Conservation (phyloP, 2,329 filamentous ascomycete species). For the Chrysosporium keratinophilum region DNA sequence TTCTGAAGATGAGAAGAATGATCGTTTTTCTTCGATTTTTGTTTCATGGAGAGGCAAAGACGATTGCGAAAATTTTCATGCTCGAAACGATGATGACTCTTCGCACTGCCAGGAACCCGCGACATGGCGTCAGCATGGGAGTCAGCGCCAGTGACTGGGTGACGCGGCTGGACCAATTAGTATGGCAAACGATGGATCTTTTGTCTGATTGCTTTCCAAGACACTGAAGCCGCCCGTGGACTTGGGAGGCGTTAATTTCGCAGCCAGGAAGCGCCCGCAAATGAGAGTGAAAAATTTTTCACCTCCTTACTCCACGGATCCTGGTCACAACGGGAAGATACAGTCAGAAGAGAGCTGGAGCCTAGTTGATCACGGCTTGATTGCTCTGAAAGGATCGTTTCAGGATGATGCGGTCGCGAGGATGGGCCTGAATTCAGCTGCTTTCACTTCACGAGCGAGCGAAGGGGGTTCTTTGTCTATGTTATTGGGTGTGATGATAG, state of each 20-base stretch:
- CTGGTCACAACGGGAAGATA: background rate
- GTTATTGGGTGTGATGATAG: background rate
- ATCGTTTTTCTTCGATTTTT: background rate
- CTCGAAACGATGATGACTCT: background rate
- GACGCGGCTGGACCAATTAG: slow-evolving; percentile 6
- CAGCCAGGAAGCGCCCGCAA: slow-evolving; percentile 6
- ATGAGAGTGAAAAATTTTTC: slow-evolving; percentile 1
- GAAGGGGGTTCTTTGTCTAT: background rate
- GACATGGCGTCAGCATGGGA: background rate
- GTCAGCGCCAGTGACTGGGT: background rate
- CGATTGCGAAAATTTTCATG: background rate
- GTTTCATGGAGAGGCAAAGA: background rate
- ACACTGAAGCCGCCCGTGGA: background rate
- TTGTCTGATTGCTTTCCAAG: background rate
- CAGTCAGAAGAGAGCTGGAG: background rate
- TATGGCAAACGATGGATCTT: background rate
- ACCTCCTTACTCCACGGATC: background rate
- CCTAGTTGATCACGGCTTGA: background rate
- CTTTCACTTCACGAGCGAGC: background rate
- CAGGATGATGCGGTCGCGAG: background rate
- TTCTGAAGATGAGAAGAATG: background rate
- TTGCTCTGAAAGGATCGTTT: slow-evolving; percentile 1
- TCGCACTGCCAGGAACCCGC: background rate
- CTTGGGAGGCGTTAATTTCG: background rate
- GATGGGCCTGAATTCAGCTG: background rate